phyloP scores from a whole-genome alignment of 176 grass and related monocot species.

The Carex myosuroides region DNA sequence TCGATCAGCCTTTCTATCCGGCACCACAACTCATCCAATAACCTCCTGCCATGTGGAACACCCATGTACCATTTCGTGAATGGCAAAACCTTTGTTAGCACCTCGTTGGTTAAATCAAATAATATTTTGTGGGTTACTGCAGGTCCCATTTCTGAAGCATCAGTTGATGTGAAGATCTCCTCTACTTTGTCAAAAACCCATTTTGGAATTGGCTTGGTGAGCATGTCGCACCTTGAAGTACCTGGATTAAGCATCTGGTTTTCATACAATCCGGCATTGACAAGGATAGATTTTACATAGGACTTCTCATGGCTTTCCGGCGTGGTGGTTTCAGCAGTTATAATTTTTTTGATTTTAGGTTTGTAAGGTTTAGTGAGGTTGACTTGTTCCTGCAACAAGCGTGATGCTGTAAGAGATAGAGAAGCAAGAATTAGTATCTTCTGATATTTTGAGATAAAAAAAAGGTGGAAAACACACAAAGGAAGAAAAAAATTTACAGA shows the following conservation, averaged over 20 bases:
- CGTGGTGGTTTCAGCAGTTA: conserved; percentile 5
- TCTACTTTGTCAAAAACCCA: conserved; percentile 57
- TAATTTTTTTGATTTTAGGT: conserved; percentile 15
- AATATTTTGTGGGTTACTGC: conserved; percentile 47
- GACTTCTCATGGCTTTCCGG: conserved; percentile 40
- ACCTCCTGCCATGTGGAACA: conserved; percentile 27
- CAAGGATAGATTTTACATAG: conserved; percentile 51
- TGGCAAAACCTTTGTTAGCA: conserved; percentile 34
- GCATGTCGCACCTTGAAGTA: conserved; percentile 17
- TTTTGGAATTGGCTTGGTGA: conserved; percentile 46
- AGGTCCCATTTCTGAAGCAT: neutral
- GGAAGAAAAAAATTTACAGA: neutral
- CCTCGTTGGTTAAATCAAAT: conserved; percentile 75
- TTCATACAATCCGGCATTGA: conserved; percentile 42
- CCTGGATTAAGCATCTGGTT: conserved; percentile 4
- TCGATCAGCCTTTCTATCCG: conserved; percentile 28
- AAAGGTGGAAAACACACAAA: neutral
- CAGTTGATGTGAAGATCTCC: conserved; percentile 1
- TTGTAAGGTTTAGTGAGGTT: conserved; percentile 20
- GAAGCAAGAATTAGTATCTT: neutral
- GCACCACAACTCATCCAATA: conserved; percentile 46
- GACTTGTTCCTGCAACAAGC: conserved; percentile 20
- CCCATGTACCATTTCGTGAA: conserved; percentile 35
- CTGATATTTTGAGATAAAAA: neutral
- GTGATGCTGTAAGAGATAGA: conserved; percentile 32